Percentiles rank a stretch among this genome's conserved stretches.
Evolutionary conservation across 805 yeast species (phyloP).

Genomic region (Blastobotrys attinorum): DNA sequence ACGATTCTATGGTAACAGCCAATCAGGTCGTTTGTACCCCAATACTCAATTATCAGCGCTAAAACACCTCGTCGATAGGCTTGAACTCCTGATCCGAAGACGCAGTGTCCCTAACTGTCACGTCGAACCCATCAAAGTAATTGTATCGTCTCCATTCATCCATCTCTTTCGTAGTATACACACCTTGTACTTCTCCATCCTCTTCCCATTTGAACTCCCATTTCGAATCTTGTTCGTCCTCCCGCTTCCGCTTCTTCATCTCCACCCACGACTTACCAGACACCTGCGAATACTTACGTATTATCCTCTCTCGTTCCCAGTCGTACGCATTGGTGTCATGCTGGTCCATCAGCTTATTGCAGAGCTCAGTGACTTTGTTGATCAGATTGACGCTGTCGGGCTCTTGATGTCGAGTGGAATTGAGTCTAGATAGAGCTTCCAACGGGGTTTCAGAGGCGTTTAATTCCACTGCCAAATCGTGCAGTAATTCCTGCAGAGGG

Average conservation of each 20-base stretch:
- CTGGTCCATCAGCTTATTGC: conserved; percentile 36
- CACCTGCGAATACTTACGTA: conserved; percentile 35
- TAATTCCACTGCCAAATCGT: neutral
- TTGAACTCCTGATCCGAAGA: conserved; percentile 2
- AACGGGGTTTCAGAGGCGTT: conserved; percentile 12
- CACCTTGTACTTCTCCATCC: conserved; percentile 42
- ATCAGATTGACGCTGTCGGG: conserved; percentile 24
- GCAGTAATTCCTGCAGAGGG: neutral
- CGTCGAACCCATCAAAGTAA: conserved; percentile 43
- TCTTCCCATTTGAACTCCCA: conserved; percentile 47
- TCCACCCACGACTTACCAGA: conserved; percentile 34
- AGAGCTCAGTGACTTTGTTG: conserved; percentile 38
- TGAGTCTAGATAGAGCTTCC: neutral
- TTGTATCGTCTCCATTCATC: conserved; percentile 37
- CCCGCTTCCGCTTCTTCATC: conserved; percentile 20
- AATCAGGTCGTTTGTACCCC: too few relatives aligned
- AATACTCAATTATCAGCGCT: neutral
- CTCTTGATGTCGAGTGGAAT: conserved; percentile 11
- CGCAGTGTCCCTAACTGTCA: conserved; percentile 20
- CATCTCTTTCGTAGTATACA: conserved; percentile 42
- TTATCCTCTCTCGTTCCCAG: conserved; percentile 46
- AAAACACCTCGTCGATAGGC: neutral
- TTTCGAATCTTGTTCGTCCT: conserved; percentile 24
- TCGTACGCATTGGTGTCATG: conserved; percentile 47
- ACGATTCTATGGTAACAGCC: too few relatives aligned